These are phyloP conservation scores for Sphenostylis stenocarpa DNA, from an alignment of 306 rosid species.

Conservation along the genomic window DNA sequence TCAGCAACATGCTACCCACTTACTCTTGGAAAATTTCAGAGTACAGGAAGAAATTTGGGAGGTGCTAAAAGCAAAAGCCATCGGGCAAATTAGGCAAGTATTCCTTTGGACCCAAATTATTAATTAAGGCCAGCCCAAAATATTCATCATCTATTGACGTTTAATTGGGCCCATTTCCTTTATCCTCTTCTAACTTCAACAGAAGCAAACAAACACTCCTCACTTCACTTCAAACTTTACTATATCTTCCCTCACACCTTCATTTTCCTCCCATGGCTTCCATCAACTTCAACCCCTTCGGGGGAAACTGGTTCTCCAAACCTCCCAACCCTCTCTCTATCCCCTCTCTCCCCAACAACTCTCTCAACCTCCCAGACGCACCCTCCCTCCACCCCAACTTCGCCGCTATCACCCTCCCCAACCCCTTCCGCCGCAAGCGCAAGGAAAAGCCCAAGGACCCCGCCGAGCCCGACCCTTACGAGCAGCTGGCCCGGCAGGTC, in stretches of 20 bases:
- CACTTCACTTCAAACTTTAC: neutral
- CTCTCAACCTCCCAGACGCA: conserved; percentile 38
- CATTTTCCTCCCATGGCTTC: conserved; percentile 55
- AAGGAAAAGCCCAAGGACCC: conserved; percentile 33
- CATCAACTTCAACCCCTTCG: conserved; percentile 77
- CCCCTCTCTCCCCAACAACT: conserved; percentile 41
- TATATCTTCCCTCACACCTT: neutral
- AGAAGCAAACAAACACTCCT: neutral
- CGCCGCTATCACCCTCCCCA: conserved; percentile 60
- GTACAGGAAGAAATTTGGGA: no score
- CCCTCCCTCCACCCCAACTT: conserved; percentile 44
- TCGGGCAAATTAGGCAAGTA: no score
- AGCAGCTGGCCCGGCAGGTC: conserved; percentile 57
- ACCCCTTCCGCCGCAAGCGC: conserved; percentile 41
- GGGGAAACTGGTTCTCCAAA: conserved; percentile 73
- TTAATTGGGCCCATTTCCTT: no score
- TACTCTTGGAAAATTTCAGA: no score
- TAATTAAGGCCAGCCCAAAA: no score
- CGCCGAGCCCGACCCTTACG: conserved; percentile 51
- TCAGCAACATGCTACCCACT: no score
- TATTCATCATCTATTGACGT: no score
- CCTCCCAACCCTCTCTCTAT: conserved; percentile 67
- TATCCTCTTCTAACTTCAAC: neutral
- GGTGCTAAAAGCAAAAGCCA: no score
- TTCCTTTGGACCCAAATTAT: no score